Base-by-base conservation (phyloP, 1,284 basidiomycete species). In the Ustilago bromivora region DNA sequence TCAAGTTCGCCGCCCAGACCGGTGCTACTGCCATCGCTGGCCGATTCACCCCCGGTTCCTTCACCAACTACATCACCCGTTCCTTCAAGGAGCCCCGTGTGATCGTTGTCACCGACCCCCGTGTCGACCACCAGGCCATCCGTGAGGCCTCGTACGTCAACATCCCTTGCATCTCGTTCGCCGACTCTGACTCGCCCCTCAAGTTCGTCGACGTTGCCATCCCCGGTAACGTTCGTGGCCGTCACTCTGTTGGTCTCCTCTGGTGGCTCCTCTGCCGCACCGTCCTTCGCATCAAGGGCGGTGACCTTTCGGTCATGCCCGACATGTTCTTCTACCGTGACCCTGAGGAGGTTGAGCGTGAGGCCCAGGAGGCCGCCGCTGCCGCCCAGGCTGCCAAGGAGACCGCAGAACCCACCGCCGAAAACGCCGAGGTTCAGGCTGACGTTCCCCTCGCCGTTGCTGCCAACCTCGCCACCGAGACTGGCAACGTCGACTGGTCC, bases 321-420 rank as follows among this genome's bases (percentile, higher is more conserved):
- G 96, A 98, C 89, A 95, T 98, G 94, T 98, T 98, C 94, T 98
- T 98, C 92, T 99, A 98, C 92, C 94, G 96, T 86, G 96, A 98
- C 89, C 95, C 96, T 76, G 96, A 98, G 88, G 96, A 98, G 89
- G 93, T 97, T 82, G 96, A 98, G 91, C 94, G 93, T 88, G 95
- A 98, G 89, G 92, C 93, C 87, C 94, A 95, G 87, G 94, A 95
- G 88, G 93, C 93, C 54, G 92, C 92, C 59, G 81, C 80, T 23
- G 80, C 80, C 59, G 74, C 77, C 53, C 73, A 76, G 61, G 78
- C 71, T 57, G 81, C 79, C 53, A 71, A 79, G 71, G 67, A 79
- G 61, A 82, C 81, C 60, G 76, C 72, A 55, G 82, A 80, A 62
- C 74, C 71, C 57, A 57, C 67, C 49, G 69, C 72, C 53, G 75